phyloP scores from a whole-genome alignment of 2,329 filamentous ascomycete genomes.

The Emydomyces testavorans region DNA sequence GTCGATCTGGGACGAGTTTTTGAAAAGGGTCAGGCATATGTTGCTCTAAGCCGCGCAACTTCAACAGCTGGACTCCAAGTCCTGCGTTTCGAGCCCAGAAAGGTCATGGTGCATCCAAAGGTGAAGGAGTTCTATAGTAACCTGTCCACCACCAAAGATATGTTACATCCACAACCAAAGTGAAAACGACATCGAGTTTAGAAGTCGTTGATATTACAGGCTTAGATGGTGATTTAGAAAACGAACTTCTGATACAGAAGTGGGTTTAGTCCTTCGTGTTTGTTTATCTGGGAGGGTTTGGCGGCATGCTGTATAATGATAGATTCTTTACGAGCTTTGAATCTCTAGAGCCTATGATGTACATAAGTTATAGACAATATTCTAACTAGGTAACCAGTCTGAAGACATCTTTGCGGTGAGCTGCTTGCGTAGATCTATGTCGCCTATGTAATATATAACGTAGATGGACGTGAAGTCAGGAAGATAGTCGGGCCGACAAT shows the following conservation, averaged over 20 bases:
- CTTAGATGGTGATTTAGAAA: constrained; percentile 5
- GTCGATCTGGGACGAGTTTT: constrained; percentile 88
- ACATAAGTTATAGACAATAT: no score
- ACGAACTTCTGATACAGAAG: background rate
- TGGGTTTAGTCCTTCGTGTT: background rate
- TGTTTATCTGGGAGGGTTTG: background rate
- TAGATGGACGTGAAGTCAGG: background rate
- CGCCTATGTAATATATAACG: background rate
- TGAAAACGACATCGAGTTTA: background rate
- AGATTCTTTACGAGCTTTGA: background rate
- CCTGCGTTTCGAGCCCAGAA: constrained; percentile 71
- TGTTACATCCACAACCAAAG: constrained; percentile 13
- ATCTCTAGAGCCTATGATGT: no score
- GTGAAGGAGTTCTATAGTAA: constrained; percentile 79
- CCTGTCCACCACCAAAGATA: constrained; percentile 59
- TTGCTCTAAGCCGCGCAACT: constrained; percentile 86
- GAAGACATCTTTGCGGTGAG: no score
- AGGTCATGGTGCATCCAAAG: constrained; percentile 86
- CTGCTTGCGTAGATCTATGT: background rate
- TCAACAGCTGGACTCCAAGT: constrained; percentile 80
- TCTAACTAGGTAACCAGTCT: no score
- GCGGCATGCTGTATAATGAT: background rate
- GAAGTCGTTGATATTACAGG: background rate
- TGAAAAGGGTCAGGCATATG: constrained; percentile 95
- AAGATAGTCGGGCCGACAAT: background rate